phyloP scores from a whole-genome alignment of 441 rosid species.

The Isatis lusitanica region DNA sequence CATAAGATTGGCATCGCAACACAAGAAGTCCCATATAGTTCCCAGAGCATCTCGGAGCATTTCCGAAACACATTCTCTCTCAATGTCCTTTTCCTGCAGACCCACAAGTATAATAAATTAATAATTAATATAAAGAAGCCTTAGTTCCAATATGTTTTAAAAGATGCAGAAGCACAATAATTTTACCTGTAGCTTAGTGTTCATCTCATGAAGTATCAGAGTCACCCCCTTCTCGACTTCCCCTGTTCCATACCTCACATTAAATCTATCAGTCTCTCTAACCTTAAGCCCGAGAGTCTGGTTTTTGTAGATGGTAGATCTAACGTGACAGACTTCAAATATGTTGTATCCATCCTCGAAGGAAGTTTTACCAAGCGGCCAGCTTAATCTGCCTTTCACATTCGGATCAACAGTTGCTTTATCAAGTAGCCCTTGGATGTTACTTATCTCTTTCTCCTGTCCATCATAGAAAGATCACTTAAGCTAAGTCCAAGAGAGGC shows the following conservation, averaged over 20 bases:
- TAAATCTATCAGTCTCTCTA: conserved; percentile 46
- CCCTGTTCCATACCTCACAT: conserved; percentile 40
- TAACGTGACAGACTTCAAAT: conserved; percentile 47
- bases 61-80: conserved; percentile 7
- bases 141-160: background rate
- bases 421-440: conserved; percentile 44
- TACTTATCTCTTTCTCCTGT: conserved; percentile 53
- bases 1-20: background rate
- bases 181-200: conserved; percentile 12
- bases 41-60: conserved; percentile 20
- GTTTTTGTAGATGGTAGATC: conserved; percentile 36
- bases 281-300: conserved; percentile 46
- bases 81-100: background rate
- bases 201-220: conserved; percentile 47
- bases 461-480: background rate
- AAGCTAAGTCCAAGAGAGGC: background rate
- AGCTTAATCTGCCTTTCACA: conserved; percentile 52
- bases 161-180: background rate
- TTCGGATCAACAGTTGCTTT: conserved; percentile 52
- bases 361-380: conserved; percentile 45
- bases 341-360: conserved; percentile 43
- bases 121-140: background rate
- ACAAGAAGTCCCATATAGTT: conserved; percentile 8
- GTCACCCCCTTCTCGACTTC: conserved; percentile 38
- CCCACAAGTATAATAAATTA: conserved; percentile 3